Evolutionary conservation across 176 grass and related monocot genomes (phyloP), one percentile per base, ranked within the genome.

Genomic region (Echinochloa phyllopogon): DNA sequence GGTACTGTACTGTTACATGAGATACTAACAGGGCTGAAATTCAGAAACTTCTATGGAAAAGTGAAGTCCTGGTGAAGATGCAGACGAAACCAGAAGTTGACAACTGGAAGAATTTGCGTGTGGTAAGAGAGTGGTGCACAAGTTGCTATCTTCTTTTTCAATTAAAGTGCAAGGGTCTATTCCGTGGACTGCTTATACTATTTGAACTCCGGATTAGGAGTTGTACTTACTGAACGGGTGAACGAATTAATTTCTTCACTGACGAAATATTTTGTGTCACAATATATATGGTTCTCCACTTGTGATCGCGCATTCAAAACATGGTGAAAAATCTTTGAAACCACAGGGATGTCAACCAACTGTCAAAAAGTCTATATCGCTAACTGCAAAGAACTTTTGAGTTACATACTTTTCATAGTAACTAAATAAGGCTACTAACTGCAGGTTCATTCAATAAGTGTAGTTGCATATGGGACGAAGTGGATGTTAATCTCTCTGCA

Each of bases 41-140:
- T 33, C 64, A 83, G 61, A 75, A 77, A 51, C 36, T 80, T 81
- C 7, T 42, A 42, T 65, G 39, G 66, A 39, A 72, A 72, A 72
- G 44, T 44, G 55, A 65, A 72, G 47, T 78, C 65, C 18, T 43
- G 45, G 16, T 41, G n/a, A 70, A 77, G 33, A 71, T 73, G 86
- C 51, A 62, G 16, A 65, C 57, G 80, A 44, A 65, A 74, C 21
- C 39, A 74, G 41, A 21, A 45, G 41, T 67, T 71, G 27, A 74
- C 57, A 57, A 47, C 56, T 1, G 38, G 14, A 69, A 33, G 48
- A 80, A 45, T 65, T 56, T 79, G 6, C 8, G 33, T 71, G 18
- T 25, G 40, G 36, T 21, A 36, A 73, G 57, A 74, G 7, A 23
- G 55, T 29, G 6, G 33, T 62, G 68, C 48, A 74, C 17, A 53